Evolutionary conservation across 192 early-diverging fungal genomes (phyloP), one percentile per base, ranked within the genome.

Genomic region (Coemansia sp.): DNA sequence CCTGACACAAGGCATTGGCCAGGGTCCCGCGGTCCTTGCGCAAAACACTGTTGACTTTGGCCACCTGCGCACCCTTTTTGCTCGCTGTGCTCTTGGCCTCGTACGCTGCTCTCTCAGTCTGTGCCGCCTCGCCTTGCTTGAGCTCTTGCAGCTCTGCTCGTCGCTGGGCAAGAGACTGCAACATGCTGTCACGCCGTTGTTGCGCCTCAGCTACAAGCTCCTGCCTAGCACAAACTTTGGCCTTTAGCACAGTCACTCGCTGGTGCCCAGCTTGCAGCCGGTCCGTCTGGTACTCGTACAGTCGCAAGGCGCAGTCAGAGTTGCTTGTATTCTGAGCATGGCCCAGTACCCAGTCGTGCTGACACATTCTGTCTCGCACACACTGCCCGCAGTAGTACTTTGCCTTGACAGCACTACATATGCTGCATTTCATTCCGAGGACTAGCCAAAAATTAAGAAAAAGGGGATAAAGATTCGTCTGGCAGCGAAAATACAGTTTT

Each of bases 341-440:
- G n/a, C 41, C 48, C 10, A 55, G 22, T 15, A 70, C 58, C 72
- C 72, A 74, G 40, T 65, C 56, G 54, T 68, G 72, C 42, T 80
- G 72, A 52, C 62, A 34, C 33, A 62, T 24, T 15, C 72, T 57
- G 61, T 82, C 80, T 24, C 65, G 63, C 4, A 82, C 57, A 53
- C 80, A 82, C 8, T 41, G 57, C 15, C 58, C 63, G 52, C 80
- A 82, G 50, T 74, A 82, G 57, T 59, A 53, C 21, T 57, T 65
- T 39, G 56, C 34, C 37, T 53, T 69, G 19, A 35, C 32, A 12
- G 56, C 53, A 22, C 55, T 69, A 44, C 80, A 82, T 18, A 68
- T 57, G 50, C 60, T 41, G 64, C 80, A 82, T 73, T 82, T 66
- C 80, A 82, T 82, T 17, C 52, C 52, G 52, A 26, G 46, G 21